Base-by-base conservation (phyloP, 495 filamentous ascomycete species). In the Rostrohypoxylon terebratum region DNA sequence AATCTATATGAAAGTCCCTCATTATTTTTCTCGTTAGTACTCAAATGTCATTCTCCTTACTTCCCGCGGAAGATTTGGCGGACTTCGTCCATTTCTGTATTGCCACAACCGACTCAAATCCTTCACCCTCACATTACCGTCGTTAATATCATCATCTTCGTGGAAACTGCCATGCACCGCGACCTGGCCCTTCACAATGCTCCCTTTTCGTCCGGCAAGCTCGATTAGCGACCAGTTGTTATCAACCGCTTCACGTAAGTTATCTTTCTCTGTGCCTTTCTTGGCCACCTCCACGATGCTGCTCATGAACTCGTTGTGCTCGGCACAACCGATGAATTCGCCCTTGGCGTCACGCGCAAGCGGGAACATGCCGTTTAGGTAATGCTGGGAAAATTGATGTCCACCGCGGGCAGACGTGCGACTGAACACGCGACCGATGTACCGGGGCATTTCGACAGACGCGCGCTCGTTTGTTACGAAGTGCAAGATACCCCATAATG, bases 321-420 rank as follows among this genome's bases (percentile, higher is more conserved):
- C 83, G 0, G 75, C 75, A 20, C 75, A 82, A 0, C 80, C 79
- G 0, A 65, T 45, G 21, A 83, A 73, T 11, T 70, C 72, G 9
- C 78, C 81, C 10, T 66, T 51, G 1, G 68, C 55, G 18, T 82
- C 73, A 0, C 75, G 73, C 8, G 74, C 72, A 2, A 90, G 77
- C 0, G 87, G 86, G 69, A 97, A 97, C 90, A 96, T 95, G n/a
- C 77, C 81, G 60, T 91, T 88, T 0, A 96, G 81, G 55, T 96
- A 97, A 74, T 97, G 94, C 81, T 93, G 90, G 59, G 87, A 89
- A 63, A 97, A 84, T 67, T 92, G 82, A 76, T 97, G 94, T 0
- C 94, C 94, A 4, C 84, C 82, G 1, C 85, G 80, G 14, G 77
- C 75, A 0, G 85, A 88, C 3, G 82, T 81, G 1, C 89, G 86